Evolutionary conservation across 139 green algal genomes (phyloP).

Genomic region (Micractinium conductrix): DNA sequence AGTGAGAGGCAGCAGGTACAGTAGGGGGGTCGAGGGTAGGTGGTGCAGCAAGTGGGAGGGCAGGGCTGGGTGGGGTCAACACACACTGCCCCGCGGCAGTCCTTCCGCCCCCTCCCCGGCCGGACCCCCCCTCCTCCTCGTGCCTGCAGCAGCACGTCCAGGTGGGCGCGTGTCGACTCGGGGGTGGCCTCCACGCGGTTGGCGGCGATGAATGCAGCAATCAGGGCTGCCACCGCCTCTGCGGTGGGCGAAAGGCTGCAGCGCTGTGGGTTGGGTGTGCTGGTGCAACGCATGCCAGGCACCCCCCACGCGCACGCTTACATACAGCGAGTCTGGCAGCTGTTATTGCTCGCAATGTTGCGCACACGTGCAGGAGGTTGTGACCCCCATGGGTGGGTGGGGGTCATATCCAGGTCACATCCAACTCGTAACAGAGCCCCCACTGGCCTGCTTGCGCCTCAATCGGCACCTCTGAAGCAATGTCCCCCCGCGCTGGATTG

Average conservation of each 20-base stretch:
- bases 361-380: too few species aligned
- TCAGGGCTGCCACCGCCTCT: slow-evolving; percentile 8
- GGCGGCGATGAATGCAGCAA: slow-evolving; percentile 13
- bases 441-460: neutral
- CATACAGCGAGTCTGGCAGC: too few species aligned
- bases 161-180: neutral
- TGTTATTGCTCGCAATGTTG: too few species aligned
- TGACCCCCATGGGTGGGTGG: too few species aligned
- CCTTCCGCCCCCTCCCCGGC: neutral
- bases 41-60: too few species aligned
- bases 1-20: too few species aligned
- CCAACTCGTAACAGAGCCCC: too few species aligned
- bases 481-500: slow-evolving; percentile 22
- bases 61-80: too few species aligned
- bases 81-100: neutral
- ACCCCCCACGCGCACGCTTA: too few species aligned
- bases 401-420: too few species aligned
- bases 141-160: slow-evolving; percentile 5
- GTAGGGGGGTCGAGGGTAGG: too few species aligned
- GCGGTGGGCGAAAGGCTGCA: neutral
- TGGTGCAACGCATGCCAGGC: neutral
- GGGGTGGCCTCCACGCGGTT: slow-evolving; percentile 1
- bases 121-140: neutral
- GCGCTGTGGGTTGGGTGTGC: too few species aligned
- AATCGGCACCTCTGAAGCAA: slow-evolving; percentile 4